Base-by-base conservation (phyloP, 495 filamentous ascomycete species). In the Podospora anserina region DNA sequence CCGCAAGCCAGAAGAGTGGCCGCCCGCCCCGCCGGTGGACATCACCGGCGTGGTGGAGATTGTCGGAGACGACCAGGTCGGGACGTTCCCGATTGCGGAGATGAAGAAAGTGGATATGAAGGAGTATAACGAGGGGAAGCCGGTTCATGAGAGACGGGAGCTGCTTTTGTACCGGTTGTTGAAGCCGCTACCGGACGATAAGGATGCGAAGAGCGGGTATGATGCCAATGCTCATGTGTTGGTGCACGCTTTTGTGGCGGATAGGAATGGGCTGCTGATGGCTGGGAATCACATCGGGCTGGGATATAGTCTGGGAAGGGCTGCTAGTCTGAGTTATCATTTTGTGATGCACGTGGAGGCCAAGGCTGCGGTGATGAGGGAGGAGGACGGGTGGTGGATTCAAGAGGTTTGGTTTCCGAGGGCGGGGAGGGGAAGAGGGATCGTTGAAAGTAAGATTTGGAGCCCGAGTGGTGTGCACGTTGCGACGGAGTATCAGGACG, bases 211-310 rank as follows among this genome's bases (percentile, higher is more conserved):
- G 69, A 26, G 69, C 69, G 19, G 66, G 70, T 1, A 28, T 1
- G 75, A 80, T 20, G 76, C 77, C 58, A 89, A 90, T 67, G 79
- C 87, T 11, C 89, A 91, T 74, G 83, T 88, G 4, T 83, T 83
- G 67, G 84, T 85, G 18, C 90, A 92, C 74, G 85, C 90, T 61
- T 92, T 88, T 76, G 84, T 87, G 2, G 85, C 84, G 30, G 90
- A 92, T 71, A 83, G 87, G 55, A 92, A 92, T 74, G 89, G 88
- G 0, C 75, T 92, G 65, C 80, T 90, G 71, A 80, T 91, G 76
- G 81, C 88, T 44, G 81, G 82, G 3, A 87, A 90, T 53, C 83
- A 89, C 5, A 68, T 89, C 7, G 86, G 85, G 0, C 83, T 87
- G 44, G 85, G 82, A 4, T 74, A 80, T 66, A 80, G 83, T 61